Base-by-base conservation (phyloP, 2,329 filamentous ascomycete genomes). In the Colletotrichum tropicale region DNA sequence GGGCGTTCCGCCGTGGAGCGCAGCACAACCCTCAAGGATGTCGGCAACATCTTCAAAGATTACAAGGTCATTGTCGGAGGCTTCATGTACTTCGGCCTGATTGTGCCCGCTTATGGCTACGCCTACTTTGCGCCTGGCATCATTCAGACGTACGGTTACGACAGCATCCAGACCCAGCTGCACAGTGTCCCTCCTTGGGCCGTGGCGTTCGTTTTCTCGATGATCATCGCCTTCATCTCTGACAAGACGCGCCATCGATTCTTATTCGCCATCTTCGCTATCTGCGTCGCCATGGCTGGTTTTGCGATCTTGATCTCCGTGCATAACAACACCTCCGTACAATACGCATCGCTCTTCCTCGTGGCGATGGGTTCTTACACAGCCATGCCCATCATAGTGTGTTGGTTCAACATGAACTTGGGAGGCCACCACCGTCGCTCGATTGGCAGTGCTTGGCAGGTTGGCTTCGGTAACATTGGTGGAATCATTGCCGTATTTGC, bases 311-410 rank as follows among this genome's bases (percentile, higher is more conserved):
- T 98, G 9, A 86, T 98, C 65, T 86, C 87, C 13, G 91, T 96
- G 7, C 94, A 96, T 83, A 85, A 94, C 81, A 90, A 95, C 82
- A 87, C 86, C 1, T 77, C 89, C 15, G 85, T 95, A 8, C 90
- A 97, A 82, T 98, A 98, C 80, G 94, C 88, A 0, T 94, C 94
- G 0, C 89, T 98, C 0, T 98, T 98, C 87, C 87, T 98, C 36
- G 91, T 98, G 66, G 93, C 94, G 3, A 93, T 93, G 86, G 95
- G 95, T 66, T 90, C 91, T 0, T 98, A 98, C 85, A 93, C 92
- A 1, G 95, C 96, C n/a, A 96, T 98, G 94, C 96, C 96, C 0
- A 93, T 98, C 34, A 91, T 96, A 58, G 91, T 96, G 9, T 96
- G 94, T 83, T 96, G 94, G 94, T 96, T 94, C 83, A 93, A 93